These are phyloP conservation scores for Phytophthora vignae DNA, from an alignment of 352 stramenopile genomes.

Conservation along the genomic window DNA sequence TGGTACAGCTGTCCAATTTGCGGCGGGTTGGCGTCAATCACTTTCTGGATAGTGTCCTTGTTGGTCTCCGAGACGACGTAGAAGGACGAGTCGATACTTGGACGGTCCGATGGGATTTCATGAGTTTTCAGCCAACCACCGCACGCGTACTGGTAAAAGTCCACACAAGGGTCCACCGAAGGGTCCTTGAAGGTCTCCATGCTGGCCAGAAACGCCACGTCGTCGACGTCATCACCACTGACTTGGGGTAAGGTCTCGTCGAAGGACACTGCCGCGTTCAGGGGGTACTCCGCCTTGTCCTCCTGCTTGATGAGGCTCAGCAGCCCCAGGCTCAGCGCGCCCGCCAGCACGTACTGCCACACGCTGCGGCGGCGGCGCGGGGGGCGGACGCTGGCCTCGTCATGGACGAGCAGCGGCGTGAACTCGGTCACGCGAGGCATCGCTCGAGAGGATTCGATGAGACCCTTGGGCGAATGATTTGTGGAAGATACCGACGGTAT, in stretches of 20 bases:
- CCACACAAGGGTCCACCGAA: constrained; percentile 64
- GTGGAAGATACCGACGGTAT: neutral
- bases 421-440: constrained; percentile 34
- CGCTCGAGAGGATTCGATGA: neutral
- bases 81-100: constrained; percentile 66
- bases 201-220: constrained; percentile 52
- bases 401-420: constrained; percentile 37
- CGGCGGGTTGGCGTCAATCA: constrained; percentile 59
- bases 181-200: constrained; percentile 63
- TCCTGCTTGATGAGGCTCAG: constrained; percentile 31
- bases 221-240: constrained; percentile 9
- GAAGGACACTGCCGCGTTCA: constrained; percentile 14
- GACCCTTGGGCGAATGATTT: neutral
- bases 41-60: constrained; percentile 58
- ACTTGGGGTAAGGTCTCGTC: constrained; percentile 1
- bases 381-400: neutral
- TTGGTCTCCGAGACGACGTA: constrained; percentile 57
- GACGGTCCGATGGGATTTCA: constrained; percentile 54
- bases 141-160: constrained; percentile 85
- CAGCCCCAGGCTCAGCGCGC: constrained; percentile 21
- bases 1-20: constrained; percentile 66
- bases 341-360: constrained; percentile 30
- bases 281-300: neutral
- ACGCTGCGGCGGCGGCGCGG: constrained; percentile 10
- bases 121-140: constrained; percentile 71